Evolutionary conservation across 768 basidiomycete species (phyloP), one percentile per base, ranked within the genome.

Genomic region (Pluteus cervinus): DNA sequence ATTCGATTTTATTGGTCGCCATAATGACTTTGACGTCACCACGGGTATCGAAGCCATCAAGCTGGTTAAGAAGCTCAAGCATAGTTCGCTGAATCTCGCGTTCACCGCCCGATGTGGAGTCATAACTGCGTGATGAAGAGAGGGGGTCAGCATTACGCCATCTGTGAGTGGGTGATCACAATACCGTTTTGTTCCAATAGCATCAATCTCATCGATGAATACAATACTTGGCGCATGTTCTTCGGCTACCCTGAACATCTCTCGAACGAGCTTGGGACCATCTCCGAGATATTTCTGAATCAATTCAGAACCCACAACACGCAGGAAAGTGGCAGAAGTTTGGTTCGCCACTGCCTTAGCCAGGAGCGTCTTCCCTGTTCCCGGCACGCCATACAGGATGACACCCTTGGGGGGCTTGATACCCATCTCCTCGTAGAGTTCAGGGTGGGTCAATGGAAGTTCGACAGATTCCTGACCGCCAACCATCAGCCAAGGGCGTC

Each of bases 21-120:
- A 98, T 98, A 59, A 99, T 97, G 48, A 99, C 94, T 63, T 98
- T 99, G 41, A 99, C 93, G 55, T 98, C 96, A n/a, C 94, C 94
- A 39, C 93, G 81, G 4, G 92, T 92, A 56, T 99, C 96, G 60
- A 99, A 98, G n/a, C 96, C 96, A 51, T 99, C 96, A 26, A 99
- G 73, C 62, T 99, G 96, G 57, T 99, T 99, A 36, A 99, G 76
- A 33, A 99, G 73, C 58, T 99, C 96, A 64, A 98, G 72, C 96
- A 99, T 97, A 11, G 96, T 99, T 41, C 96, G 79, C 59, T 99
- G 96, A 49, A 99, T 98, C 68, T 99, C 96, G 47, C 94, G 87
- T 65, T 99, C 94, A 45, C 96, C 96, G 22, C 96, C 94, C 2
- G 93, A 97, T 37, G 92, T 94, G 15, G 96, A 98, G 48, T 99